Conservation (phyloP, 768 basidiomycete genomes). For the Boletellus emodensis region DNA sequence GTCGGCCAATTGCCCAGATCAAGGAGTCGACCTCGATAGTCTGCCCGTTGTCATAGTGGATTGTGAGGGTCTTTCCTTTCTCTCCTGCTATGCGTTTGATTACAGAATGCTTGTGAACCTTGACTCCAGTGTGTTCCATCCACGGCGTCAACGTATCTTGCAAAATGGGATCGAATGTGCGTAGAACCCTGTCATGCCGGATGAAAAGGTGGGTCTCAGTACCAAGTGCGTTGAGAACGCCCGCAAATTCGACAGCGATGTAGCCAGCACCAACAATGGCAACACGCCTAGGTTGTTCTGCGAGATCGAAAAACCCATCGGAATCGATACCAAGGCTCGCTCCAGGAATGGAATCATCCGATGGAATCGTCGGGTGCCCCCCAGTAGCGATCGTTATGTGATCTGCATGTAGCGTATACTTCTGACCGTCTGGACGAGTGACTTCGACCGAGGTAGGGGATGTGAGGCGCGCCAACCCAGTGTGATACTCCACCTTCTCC, state of each 20-base stretch:
- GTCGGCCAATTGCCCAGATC: conserved; percentile 93
- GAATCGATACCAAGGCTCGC: conserved; percentile 88
- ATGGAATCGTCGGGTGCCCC: conserved; percentile 76
- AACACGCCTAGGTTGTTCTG: conserved; percentile 87
- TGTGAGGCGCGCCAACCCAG: conserved; percentile 70
- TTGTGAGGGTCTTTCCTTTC: conserved; percentile 66
- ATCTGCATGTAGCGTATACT: conserved; percentile 71
- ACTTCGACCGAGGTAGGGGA: conserved; percentile 72
- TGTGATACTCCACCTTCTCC: conserved; percentile 85
- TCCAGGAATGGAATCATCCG: conserved; percentile 79
- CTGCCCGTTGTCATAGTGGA: conserved; percentile 74
- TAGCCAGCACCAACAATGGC: conserved; percentile 97
- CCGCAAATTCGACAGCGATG: conserved; percentile 96
- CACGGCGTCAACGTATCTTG: conserved; percentile 82
- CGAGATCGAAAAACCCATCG: conserved; percentile 94
- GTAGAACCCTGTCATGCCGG: conserved; percentile 82
- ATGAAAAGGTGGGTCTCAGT: conserved; percentile 92
- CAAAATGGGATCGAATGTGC: conserved; percentile 87
- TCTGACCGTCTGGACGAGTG: conserved; percentile 59
- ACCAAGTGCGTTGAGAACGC: conserved; percentile 87
- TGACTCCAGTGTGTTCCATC: conserved; percentile 94
- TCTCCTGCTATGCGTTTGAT: conserved; percentile 73
- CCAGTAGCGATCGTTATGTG: conserved; percentile 84
- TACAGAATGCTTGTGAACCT: conserved; percentile 75
- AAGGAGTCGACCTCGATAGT: conserved; percentile 81